phyloP scores from a whole-genome alignment of 2,329 filamentous ascomycete species.

The Aspergillus carbonarius region DNA sequence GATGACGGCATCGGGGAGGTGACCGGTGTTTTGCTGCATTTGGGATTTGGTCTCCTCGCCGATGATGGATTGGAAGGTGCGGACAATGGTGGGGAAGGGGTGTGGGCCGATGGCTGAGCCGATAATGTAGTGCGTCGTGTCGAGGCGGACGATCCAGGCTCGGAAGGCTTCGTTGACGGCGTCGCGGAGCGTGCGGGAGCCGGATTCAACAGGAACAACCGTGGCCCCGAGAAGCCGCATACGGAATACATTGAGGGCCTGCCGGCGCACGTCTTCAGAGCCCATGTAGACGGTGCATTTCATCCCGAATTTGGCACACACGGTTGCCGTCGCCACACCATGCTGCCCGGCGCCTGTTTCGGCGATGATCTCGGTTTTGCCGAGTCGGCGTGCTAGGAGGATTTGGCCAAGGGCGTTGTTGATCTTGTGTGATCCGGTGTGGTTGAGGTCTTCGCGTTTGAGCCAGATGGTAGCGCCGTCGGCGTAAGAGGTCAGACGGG shows the following conservation, averaged over 20 bases:
- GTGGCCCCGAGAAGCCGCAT: conserved; percentile 91
- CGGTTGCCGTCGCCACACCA: conserved; percentile 91
- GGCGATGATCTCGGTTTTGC: conserved; percentile 94
- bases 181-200: conserved; percentile 72
- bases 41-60: conserved; percentile 88
- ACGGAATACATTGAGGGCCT: conserved; percentile 92
- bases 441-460: conserved; percentile 94
- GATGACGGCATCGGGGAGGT: conserved; percentile 91
- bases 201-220: conserved; percentile 84
- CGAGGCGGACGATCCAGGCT: conserved; percentile 82
- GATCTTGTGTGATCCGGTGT: conserved; percentile 97
- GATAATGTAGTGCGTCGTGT: conserved; percentile 94
- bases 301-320: conserved; percentile 96
- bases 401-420: conserved; percentile 95
- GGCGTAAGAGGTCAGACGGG: conserved; percentile 78
- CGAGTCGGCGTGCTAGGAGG: conserved; percentile 78
- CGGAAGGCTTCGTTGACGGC: conserved; percentile 92
- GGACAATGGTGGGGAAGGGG: conserved; percentile 94
- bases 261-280: conserved; percentile 87
- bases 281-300: conserved; percentile 98
- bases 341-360: conserved; percentile 96
- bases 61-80: conserved; percentile 95
- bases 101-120: conserved; percentile 94
- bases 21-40: conserved; percentile 74
- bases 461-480: conserved; percentile 95